Conservation (phyloP, 441 rosid species). For the Oxalis stricta region DNA sequence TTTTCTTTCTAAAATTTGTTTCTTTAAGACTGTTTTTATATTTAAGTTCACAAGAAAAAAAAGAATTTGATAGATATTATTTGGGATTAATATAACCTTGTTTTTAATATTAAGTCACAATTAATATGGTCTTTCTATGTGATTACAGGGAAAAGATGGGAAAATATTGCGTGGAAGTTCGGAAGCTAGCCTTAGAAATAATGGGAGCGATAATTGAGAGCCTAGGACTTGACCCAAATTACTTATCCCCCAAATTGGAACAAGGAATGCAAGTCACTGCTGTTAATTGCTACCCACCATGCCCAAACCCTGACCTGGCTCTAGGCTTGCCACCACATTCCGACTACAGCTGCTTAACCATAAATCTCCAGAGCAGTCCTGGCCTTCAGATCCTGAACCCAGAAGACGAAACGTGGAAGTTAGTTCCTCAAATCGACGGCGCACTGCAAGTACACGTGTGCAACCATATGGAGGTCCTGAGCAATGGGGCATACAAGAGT, state of each 20-base stretch:
- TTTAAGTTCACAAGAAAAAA: too few species aligned
- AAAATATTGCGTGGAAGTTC: constrained; percentile 22
- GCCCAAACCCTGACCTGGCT: constrained; percentile 32
- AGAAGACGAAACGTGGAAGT: constrained; percentile 26
- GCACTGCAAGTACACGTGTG: constrained; percentile 56
- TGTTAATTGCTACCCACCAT: constrained; percentile 44
- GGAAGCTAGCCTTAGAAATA: constrained; percentile 28
- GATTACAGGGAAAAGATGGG: constrained; percentile 55
- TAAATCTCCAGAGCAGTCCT: constrained; percentile 33
- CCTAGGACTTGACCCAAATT: constrained; percentile 34
- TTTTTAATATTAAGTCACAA: too few species aligned
- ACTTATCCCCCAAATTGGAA: constrained; percentile 25
- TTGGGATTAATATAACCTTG: too few species aligned
- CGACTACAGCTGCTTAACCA: constrained; percentile 47
- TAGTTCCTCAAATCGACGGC: constrained; percentile 27
- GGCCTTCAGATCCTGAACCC: constrained; percentile 46
- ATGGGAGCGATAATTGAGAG: constrained; percentile 36
- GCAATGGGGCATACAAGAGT: constrained; percentile 52
- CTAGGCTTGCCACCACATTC: constrained; percentile 58
- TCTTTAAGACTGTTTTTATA: too few species aligned
- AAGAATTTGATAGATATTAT: too few species aligned
- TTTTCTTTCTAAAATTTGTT: too few species aligned
- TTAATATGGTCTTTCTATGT: neutral
- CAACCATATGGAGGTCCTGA: constrained; percentile 56
- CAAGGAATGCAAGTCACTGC: constrained; percentile 50